Conservation (phyloP, 2,329 filamentous ascomycete species). For the Aspergillus ruber region DNA sequence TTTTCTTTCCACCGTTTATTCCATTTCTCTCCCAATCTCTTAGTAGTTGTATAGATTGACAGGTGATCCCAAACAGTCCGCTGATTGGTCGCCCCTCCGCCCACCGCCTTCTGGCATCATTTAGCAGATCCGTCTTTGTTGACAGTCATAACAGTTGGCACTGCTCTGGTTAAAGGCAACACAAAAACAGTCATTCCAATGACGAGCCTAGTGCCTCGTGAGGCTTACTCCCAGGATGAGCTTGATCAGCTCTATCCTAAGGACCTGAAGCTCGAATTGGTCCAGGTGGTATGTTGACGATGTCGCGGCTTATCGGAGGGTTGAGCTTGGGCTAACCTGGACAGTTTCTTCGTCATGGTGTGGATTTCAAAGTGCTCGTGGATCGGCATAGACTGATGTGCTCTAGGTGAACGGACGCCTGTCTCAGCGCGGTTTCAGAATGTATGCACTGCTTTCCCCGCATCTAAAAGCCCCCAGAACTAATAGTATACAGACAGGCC, state of each 20-base stretch:
- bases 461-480: slow-evolving; percentile 9
- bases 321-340: slow-evolving; percentile 10
- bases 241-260: slow-evolving; percentile 74
- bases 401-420: slow-evolving; percentile 65
- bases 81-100: background rate
- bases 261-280: slow-evolving; percentile 73
- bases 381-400: background rate
- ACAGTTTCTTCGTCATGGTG: slow-evolving; percentile 66
- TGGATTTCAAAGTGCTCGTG: slow-evolving; percentile 22
- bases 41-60: background rate
- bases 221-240: slow-evolving; percentile 74
- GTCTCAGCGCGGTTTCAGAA: slow-evolving; percentile 85
- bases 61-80: background rate
- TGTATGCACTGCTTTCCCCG: slow-evolving; percentile 29
- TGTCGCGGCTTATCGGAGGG: background rate
- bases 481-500: slow-evolving; percentile 38
- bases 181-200: slow-evolving; percentile 42
- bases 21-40: background rate
- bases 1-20: background rate
- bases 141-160: background rate
- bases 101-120: background rate
- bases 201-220: slow-evolving; percentile 69
- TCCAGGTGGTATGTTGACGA: slow-evolving; percentile 62
- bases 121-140: background rate
- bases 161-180: slow-evolving; percentile 1